phyloP scores from a whole-genome alignment of 208 protist genomes.

The Leishmania tarentolae region DNA sequence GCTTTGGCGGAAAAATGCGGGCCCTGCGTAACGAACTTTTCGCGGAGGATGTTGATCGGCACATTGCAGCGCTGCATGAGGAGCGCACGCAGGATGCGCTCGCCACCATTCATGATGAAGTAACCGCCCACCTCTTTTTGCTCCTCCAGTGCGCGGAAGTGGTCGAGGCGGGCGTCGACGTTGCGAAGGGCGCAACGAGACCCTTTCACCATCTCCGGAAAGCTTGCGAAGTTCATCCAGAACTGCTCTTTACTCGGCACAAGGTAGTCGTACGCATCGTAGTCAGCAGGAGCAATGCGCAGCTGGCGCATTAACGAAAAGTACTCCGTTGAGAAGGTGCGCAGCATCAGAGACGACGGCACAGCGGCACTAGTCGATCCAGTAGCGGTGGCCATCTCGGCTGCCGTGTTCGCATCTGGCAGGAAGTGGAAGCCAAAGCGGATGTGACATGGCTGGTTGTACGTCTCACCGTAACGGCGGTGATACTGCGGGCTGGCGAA shows the following conservation, averaged over 20 bases:
- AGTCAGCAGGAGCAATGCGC: constrained; percentile 42
- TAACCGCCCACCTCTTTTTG: constrained; percentile 98
- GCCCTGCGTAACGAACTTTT: constrained; percentile 92
- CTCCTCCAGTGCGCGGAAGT: constrained; percentile 91
- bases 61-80: constrained; percentile 96
- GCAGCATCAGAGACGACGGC: constrained; percentile 30
- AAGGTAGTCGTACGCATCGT: constrained; percentile 63
- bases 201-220: constrained; percentile 89
- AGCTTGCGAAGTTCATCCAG: constrained; percentile 75
- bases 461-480: constrained; percentile 81
- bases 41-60: constrained; percentile 90
- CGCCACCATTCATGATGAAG: constrained; percentile 98
- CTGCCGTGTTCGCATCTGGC: constrained; percentile 25
- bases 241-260: constrained; percentile 81
- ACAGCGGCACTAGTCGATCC: not conserved
- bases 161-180: constrained; percentile 63
- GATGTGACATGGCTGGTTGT: constrained; percentile 82
- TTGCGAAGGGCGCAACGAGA: constrained; percentile 76
- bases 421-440: constrained; percentile 80
- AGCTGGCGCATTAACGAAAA: constrained; percentile 67
- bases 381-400: constrained; percentile 19
- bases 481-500: constrained; percentile 87
- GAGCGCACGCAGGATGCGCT: constrained; percentile 97
- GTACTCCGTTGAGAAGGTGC: constrained; percentile 74
- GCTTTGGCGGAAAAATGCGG: constrained; percentile 95